phyloP scores from a whole-genome alignment of 495 filamentous ascomycete species.

The Neurospora sp. region DNA sequence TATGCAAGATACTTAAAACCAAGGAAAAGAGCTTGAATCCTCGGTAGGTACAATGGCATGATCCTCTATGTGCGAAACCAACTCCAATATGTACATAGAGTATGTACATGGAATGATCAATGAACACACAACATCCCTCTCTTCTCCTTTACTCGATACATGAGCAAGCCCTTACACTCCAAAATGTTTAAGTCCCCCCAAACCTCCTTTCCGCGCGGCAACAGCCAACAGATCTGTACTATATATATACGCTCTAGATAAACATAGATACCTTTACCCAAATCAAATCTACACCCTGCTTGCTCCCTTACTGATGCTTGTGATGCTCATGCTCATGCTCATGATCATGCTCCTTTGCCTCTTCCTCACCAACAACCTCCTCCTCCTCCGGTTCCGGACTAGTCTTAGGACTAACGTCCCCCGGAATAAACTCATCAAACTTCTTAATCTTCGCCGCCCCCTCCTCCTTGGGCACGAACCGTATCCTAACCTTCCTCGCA shows the following conservation, averaged over 20 bases:
- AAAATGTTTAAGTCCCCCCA: neutral
- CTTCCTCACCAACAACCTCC: conserved; percentile 3
- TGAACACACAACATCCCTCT: neutral
- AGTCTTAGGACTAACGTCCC: conserved; percentile 48
- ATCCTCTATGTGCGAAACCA: neutral
- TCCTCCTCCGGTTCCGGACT: conserved; percentile 59
- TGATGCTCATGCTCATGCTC: conserved; percentile 11
- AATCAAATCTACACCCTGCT: neutral
- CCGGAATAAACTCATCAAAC: conserved; percentile 69
- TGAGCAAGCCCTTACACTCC: neutral
- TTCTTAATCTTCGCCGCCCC: conserved; percentile 44
- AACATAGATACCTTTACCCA: neutral
- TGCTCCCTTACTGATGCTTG: conserved; percentile 3
- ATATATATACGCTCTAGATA: neutral
- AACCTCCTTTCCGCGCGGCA: neutral
- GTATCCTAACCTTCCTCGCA: conserved; percentile 66
- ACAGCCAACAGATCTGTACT: neutral
- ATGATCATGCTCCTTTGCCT: conserved; percentile 35
- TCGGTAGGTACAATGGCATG: neutral
- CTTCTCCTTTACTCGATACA: neutral
- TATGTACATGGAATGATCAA: neutral
- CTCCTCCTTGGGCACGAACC: conserved; percentile 61
- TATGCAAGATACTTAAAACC: neutral
- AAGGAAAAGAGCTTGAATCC: neutral
- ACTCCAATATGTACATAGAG: neutral